Percentiles rank a stretch among this genome's conserved stretches.
phyloP scores from a whole-genome alignment of 2,329 filamentous ascomycete genomes.

The Stagonosporopsis cucurbitacearum region DNA sequence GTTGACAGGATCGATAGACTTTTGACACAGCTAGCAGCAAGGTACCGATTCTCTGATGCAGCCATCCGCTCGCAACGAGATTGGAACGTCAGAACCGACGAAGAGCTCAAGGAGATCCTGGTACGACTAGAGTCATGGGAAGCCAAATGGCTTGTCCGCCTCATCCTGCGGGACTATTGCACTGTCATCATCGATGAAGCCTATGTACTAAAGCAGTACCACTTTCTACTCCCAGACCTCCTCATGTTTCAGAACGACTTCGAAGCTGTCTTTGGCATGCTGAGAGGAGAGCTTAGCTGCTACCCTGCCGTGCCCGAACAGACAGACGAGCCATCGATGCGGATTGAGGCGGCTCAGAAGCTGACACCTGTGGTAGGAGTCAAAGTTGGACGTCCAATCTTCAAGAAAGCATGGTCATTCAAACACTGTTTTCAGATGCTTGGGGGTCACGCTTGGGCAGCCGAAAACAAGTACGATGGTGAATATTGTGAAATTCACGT shows the following conservation, averaged over 20 bases:
- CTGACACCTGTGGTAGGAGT: conserved; percentile 51
- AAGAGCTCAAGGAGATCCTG: conserved; percentile 51
- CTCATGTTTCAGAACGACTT: conserved; percentile 75
- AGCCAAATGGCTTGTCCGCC: conserved; percentile 85
- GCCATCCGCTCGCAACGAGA: conserved; percentile 42
- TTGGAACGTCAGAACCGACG: conserved; percentile 29
- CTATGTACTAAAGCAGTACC: conserved; percentile 65
- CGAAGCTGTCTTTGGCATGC: conserved; percentile 62
- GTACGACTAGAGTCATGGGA: conserved; percentile 63
- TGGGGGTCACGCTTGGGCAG: conserved; percentile 67
- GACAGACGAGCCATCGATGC: conserved; percentile 39
- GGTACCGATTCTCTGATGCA: conserved; percentile 73
- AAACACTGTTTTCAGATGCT: conserved; percentile 75
- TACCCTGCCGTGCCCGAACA: conserved; percentile 49
- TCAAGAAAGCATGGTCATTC: conserved; percentile 60
- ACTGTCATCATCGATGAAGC: conserved; percentile 68
- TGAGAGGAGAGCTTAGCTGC: conserved; percentile 54
- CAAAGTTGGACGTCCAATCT: conserved; percentile 55
- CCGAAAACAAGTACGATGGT: conserved; percentile 84
- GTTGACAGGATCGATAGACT: conserved; percentile 75
- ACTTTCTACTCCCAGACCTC: conserved; percentile 73
- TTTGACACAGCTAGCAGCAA: conserved; percentile 71
- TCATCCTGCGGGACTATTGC: conserved; percentile 78
- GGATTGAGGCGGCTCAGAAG: conserved; percentile 48
- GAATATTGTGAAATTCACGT: conserved; percentile 90